Evolutionary conservation across 768 basidiomycete species (phyloP).

Genomic region (Lactifluus rugatus): DNA sequence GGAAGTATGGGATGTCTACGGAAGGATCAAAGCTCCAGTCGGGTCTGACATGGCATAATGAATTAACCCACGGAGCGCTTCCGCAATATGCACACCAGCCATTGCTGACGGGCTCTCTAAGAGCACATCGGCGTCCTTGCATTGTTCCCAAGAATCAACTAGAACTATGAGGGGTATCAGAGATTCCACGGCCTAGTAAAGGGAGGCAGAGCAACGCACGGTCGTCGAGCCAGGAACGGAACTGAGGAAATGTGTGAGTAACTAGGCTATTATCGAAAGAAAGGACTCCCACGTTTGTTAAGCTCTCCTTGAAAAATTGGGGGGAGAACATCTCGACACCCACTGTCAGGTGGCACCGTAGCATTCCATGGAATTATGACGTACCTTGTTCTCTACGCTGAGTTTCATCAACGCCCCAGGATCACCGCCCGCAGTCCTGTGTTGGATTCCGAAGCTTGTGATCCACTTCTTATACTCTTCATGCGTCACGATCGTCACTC

Average conservation of each 20-base stretch:
- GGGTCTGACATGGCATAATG: not conserved
- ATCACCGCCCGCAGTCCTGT: constrained; percentile 58
- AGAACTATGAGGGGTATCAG: constrained; percentile 34
- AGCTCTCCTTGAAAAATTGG: constrained; percentile 56
- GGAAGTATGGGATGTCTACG: constrained; percentile 53
- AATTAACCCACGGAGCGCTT: constrained; percentile 41
- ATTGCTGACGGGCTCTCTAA: constrained; percentile 60
- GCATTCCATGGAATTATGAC: not conserved
- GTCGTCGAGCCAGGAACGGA: constrained; percentile 57
- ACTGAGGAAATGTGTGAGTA: constrained; percentile 28
- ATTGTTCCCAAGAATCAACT: constrained; percentile 51
- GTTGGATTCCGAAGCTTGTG: constrained; percentile 46
- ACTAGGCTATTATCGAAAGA: not conserved
- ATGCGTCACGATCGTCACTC: constrained; percentile 41
- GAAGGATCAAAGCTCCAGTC: not conserved
- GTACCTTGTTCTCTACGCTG: constrained; percentile 37
- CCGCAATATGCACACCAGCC: constrained; percentile 65
- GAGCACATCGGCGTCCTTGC: constrained; percentile 54
- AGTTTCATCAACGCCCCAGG: constrained; percentile 62
- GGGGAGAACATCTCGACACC: constrained; percentile 56
- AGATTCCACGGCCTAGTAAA: not conserved
- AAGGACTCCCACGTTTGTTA: constrained; percentile 36
- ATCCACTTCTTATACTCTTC: constrained; percentile 46
- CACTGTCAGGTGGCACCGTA: constrained; percentile 19
- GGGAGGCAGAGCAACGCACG: constrained; percentile 29